Evolutionary conservation across 2,329 filamentous ascomycete species (phyloP), one percentile per base, ranked within the genome.

Genomic region (Hymenoscyphus occultus): DNA sequence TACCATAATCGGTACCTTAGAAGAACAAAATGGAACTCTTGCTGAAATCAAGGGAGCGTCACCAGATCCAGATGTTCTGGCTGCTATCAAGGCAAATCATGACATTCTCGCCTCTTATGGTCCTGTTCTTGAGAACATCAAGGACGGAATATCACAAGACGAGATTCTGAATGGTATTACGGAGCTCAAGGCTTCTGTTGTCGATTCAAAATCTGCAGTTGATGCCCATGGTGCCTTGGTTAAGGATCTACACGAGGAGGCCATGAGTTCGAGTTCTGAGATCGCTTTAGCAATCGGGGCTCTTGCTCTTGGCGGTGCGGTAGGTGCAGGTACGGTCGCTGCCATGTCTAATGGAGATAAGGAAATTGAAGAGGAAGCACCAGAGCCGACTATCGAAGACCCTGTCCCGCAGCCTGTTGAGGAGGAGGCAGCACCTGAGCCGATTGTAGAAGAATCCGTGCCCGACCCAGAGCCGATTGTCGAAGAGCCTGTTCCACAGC

Each of bases 171-270:
- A 45, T 19, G 68, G 69, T 45, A 68, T 75, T n/a, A 58, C 66
- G 5, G 65, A 64, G n/a, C 59, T 74, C 28, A 74, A 71, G 59
- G 48, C 65, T 2, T 64, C 70, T 13, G 32, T 74, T 3, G 67
- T 67, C 39, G 71, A 72, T 16, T 72, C 68, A 9, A 71, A 71
- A 61, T 61, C 68, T 2, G 70, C 67, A 13, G 62, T 72, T 16
- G 66, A 57, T 12, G 66, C 60, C 3, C 68, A 72, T 42, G 61
- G 66, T 3, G 65, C 59, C 5, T 28, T 70, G 0, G 65, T 73
- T 4, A 74, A 67, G 35, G 69, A 70, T 16, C 65, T 73, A 5
- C 71, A 73, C 28, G 63, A 69, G 14, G 64, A 69, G 10, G 68
- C 69, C 3, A 72, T 70, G 56, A 64, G 61, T 10, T 66, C 69